phyloP scores from a whole-genome alignment of 148 eudicot genomes.

The Fagopyrum homotropicum region DNA sequence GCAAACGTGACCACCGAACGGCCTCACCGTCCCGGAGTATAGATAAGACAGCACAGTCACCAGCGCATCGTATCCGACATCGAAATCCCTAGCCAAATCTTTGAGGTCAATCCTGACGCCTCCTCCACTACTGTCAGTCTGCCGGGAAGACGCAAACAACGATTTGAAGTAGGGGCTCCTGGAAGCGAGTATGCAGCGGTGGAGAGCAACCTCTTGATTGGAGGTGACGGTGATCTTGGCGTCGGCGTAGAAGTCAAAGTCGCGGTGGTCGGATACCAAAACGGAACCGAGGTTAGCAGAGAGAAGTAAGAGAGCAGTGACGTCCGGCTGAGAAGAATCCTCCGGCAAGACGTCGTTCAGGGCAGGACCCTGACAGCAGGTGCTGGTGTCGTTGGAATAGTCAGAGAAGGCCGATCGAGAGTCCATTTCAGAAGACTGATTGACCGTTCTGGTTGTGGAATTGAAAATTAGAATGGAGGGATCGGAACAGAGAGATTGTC shows the following conservation, averaged over 20 bases:
- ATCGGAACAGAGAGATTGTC: too few species aligned
- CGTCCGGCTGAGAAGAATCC: slow-evolving; percentile 19
- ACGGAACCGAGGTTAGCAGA: slow-evolving; percentile 52
- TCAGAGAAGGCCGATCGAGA: slow-evolving; percentile 42
- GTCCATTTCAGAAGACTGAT: slow-evolving; percentile 18
- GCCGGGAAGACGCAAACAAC: slow-evolving; percentile 20
- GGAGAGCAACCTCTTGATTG: slow-evolving; percentile 49
- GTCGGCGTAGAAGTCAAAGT: slow-evolving; percentile 48
- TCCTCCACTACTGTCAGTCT: slow-evolving; percentile 13
- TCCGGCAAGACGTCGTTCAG: slow-evolving; percentile 14
- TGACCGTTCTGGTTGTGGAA: too few species aligned
- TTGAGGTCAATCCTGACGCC: slow-evolving; percentile 43
- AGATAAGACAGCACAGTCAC: slow-evolving; percentile 53
- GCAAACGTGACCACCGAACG: slow-evolving; percentile 45
- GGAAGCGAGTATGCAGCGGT: slow-evolving; percentile 69
- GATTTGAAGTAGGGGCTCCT: slow-evolving; percentile 50
- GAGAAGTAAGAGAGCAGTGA: slow-evolving; percentile 39
- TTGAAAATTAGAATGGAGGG: too few species aligned
- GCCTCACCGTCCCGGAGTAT: slow-evolving; percentile 55
- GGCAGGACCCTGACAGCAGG: slow-evolving; percentile 20
- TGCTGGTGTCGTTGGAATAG: slow-evolving; percentile 68
- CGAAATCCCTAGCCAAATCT: slow-evolving; percentile 45
- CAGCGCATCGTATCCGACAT: slow-evolving; percentile 61
- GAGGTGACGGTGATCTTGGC: slow-evolving; percentile 38
- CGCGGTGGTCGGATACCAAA: slow-evolving; percentile 19